Evolutionary conservation across 768 basidiomycete genomes (phyloP), one percentile per base, ranked within the genome.

Genomic region (Gloeopeniophorella convolvens): DNA sequence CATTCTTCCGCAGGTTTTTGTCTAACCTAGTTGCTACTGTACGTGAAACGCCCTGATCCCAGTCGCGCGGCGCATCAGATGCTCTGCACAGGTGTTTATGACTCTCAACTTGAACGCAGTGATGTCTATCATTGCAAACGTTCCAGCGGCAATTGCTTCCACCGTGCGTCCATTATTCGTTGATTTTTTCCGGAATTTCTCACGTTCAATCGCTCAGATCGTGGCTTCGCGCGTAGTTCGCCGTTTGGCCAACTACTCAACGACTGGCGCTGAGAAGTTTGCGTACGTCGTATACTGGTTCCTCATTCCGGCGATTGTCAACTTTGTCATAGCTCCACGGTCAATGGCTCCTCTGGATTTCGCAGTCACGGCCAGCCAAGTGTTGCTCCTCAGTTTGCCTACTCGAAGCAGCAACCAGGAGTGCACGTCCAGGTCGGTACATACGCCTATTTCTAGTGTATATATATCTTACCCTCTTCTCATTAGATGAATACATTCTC

Each of bases 71-170:
- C 28, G 11, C 3, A 41, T 34, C 5, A 16, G 31, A 11, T 16
- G 21, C 39, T 55, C 74, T 32, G 72, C 73, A 16, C 74, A 78
- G n/a, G 65, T 79, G 1, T 84, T 85, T 68, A 84, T 85, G 82
- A 60, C 80, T 23, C 44, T 83, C 33, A 70, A 82, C 59, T 65
- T 85, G 33, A 86, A 85, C 61, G 67, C 77, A 12, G 74, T 84
- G 55, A 83, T 85, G 83, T 75, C 70, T 31, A 67, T 83, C 42
- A 72, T 82, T 28, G 81, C 81, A 66, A 82, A 81, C 53, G 78
- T 82, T 13, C 81, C 82, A 36, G 80, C 81, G 21, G 79, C 78
- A 21, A 10, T 47, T 10, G 35, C 45, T 30, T 45, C 51, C 23
- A 55, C 42, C 1, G 45, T 48, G 3, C 34, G 47, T 24, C 20